phyloP scores from a whole-genome alignment of 352 stramenopile species.

The Phytophthora sp. region DNA sequence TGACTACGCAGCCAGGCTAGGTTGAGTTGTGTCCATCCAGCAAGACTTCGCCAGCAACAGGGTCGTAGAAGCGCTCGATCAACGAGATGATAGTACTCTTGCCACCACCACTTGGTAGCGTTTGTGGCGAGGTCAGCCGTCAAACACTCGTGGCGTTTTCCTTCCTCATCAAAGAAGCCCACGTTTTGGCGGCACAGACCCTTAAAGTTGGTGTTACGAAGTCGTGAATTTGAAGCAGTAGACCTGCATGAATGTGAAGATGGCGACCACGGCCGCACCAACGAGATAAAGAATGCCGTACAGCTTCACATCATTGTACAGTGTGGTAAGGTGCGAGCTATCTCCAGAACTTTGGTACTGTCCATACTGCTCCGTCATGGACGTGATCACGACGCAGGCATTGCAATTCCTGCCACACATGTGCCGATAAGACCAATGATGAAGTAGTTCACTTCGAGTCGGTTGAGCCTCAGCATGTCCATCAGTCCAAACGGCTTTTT shows the following conservation, averaged over 20 bases:
- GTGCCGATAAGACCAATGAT: conserved; percentile 4
- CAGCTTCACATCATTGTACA: conserved; percentile 38
- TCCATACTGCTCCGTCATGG: conserved; percentile 49
- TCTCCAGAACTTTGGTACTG: conserved; percentile 28
- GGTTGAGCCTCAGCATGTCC: no score
- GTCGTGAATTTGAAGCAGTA: conserved; percentile 48
- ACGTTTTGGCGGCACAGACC: conserved; percentile 45
- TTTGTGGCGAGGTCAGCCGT: conserved; percentile 58
- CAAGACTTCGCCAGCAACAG: conserved; percentile 51
- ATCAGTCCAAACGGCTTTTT: conserved; percentile 6
- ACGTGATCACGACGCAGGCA: conserved; percentile 40
- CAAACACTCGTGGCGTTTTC: conserved; percentile 59
- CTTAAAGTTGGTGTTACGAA: conserved; percentile 51
- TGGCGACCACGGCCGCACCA: conserved; percentile 30
- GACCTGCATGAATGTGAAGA: conserved; percentile 42
- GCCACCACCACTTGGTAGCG: conserved; percentile 50
- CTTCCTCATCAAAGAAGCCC: conserved; percentile 75
- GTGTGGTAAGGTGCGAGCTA: conserved; percentile 16
- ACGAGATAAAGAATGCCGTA: conserved; percentile 31
- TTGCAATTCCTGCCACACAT: conserved; percentile 33
- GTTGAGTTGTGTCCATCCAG: conserved; percentile 84
- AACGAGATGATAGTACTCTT: conserved; percentile 59
- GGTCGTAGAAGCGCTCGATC: conserved; percentile 76
- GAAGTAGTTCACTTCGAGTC: conserved; percentile 14
- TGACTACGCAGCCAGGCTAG: conserved; percentile 52